These are phyloP conservation scores for Phytophthora sp. DNA, from an alignment of 352 stramenopile genomes.

Conservation along the genomic window DNA sequence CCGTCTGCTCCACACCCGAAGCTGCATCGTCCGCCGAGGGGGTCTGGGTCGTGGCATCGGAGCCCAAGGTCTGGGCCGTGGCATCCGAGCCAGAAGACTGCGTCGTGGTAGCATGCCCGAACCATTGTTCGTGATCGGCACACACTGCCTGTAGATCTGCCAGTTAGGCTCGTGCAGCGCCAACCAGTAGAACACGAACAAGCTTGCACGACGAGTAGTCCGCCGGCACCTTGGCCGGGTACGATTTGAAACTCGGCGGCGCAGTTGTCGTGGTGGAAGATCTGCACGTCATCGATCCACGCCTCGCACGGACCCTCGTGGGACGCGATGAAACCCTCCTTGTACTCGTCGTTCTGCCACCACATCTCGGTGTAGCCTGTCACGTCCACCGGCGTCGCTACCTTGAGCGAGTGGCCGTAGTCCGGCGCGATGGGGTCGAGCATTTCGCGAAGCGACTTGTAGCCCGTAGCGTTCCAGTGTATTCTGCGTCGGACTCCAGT, in stretches of 20 bases:
- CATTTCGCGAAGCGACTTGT: constrained; percentile 42
- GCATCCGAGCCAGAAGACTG: constrained; percentile 2
- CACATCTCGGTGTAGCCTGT: constrained; percentile 28
- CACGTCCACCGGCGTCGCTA: constrained; percentile 29
- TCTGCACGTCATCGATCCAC: constrained; percentile 25
- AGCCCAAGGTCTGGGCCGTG: background rate
- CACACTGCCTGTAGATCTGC: constrained; percentile 43
- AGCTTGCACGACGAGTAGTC: constrained; percentile 25
- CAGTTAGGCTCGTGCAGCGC: constrained; percentile 24
- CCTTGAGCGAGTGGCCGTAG: constrained; percentile 32
- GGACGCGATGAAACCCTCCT: constrained; percentile 39
- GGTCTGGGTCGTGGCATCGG: background rate
- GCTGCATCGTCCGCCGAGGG: background rate
- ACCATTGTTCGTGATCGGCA: constrained; percentile 30
- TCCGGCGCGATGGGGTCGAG: constrained; percentile 30
- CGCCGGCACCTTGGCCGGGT: constrained; percentile 31
- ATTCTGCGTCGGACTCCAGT: constrained; percentile 34
- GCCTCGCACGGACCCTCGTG: constrained; percentile 39
- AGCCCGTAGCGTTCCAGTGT: constrained; percentile 30
- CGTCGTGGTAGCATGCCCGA: constrained; percentile 2
- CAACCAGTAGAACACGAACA: constrained; percentile 28
- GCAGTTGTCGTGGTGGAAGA: constrained; percentile 41
- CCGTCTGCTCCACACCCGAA: background rate
- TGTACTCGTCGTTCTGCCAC: constrained; percentile 45
- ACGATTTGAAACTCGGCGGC: constrained; percentile 29